Conservation (phyloP, 2,329 filamentous ascomycete species). For the Lomentospora prolificans region DNA sequence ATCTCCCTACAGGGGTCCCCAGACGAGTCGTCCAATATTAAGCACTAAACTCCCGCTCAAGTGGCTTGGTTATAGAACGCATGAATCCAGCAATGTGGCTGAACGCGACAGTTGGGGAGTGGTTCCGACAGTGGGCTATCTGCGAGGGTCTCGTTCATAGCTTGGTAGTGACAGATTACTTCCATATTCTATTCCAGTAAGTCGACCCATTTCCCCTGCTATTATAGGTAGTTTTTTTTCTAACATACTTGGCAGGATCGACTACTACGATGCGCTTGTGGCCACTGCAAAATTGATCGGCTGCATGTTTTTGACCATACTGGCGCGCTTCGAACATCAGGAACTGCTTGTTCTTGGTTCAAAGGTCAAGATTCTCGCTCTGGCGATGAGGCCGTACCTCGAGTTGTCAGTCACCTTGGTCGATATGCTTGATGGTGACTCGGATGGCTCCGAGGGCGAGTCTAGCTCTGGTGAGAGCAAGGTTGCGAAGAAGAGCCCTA, state of each 20-base stretch:
- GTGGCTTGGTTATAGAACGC: not conserved
- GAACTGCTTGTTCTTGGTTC: not conserved
- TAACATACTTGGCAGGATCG: not conserved
- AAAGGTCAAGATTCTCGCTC: not conserved
- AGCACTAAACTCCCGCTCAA: no score
- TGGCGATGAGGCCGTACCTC: not conserved
- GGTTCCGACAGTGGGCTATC: not conserved
- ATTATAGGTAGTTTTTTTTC: not conserved
- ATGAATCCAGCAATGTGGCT: no score
- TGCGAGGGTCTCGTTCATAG: not conserved
- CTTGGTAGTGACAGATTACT: not conserved
- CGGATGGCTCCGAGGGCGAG: not conserved
- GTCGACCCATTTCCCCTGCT: not conserved
- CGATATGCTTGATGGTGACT: not conserved
- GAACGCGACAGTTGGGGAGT: not conserved
- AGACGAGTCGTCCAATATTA: no score
- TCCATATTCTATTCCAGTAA: not conserved
- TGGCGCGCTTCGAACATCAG: not conserved
- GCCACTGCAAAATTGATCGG: not conserved
- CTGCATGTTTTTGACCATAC: not conserved
- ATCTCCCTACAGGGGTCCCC: no score
- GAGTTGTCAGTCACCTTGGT: not conserved
- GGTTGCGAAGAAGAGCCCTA: not conserved
- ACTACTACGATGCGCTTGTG: not conserved
- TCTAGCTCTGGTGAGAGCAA: not conserved